Evolutionary conservation across 345 rosid genomes (phyloP).

Genomic region (Eucalyptus melliodora): DNA sequence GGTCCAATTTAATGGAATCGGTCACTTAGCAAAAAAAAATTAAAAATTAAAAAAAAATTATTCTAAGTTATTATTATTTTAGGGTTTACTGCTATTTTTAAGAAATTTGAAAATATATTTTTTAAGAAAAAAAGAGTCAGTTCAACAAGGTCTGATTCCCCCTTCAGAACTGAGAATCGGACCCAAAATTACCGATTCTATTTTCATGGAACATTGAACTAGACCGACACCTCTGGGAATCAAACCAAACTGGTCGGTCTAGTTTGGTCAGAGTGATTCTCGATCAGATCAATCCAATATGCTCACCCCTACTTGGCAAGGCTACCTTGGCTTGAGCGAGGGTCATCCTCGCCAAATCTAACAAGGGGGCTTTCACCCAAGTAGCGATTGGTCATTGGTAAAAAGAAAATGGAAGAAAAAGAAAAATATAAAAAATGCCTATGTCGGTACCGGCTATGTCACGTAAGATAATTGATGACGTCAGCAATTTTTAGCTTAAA

Average conservation of each 20-base stretch:
- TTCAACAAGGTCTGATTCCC: accelerated
- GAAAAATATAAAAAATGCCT: too few species aligned
- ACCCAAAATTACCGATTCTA: too few species aligned
- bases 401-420: background rate
- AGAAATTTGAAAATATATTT: too few species aligned
- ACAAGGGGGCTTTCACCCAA: background rate
- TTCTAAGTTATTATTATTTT: too few species aligned
- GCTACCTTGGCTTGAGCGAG: background rate
- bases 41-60: accelerated
- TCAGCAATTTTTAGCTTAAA: background rate
- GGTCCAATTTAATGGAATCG: too few species aligned
- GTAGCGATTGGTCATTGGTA: background rate
- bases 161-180: accelerated
- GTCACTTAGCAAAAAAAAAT: too few species aligned
- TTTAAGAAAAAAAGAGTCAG: too few species aligned
- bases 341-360: background rate
- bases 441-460: accelerated
- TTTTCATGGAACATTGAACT: too few species aligned
- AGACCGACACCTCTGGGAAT: too few species aligned
- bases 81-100: too few species aligned
- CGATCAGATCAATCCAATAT: accelerated
- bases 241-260: too few species aligned
- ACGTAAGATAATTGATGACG: accelerated
- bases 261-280: too few species aligned
- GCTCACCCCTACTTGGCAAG: background rate